Base-by-base conservation (phyloP, 2,329 filamentous ascomycete species). In the Simplicillium sp. region DNA sequence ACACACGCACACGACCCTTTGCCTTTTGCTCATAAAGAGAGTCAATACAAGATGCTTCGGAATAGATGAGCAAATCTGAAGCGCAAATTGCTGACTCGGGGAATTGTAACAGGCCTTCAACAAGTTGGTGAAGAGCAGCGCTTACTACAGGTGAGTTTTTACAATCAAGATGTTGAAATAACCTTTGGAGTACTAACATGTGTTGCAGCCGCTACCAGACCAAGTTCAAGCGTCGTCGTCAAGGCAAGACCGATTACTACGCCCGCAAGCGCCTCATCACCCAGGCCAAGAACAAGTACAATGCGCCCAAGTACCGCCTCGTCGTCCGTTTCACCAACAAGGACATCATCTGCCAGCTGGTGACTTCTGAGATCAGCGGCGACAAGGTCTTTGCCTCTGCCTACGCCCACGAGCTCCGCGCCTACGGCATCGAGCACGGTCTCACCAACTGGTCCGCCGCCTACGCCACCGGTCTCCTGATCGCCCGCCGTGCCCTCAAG, bases 221-320 rank as follows among this genome's bases (percentile, higher is more conserved):
- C 67, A 98, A 98, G 84, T 98, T 96, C 86, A 92, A 88, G 80
- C 89, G 92, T 68, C 84, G 92, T 72, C 82, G 87, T 57, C 66
- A 84, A 63, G 92, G 92, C 67, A 98, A 98, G 86, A 98, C 92
- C 76, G 92, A 98, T 70, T 98, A 98, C 87, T 97, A 96, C 71
- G 92, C 92, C 67, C 90, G 92, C 70, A 97, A 97, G 87, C 85
- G 92, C 65, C 80, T 98, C 71, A 92, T 97, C 79, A 89, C 87
- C 77, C 92, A 98, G 81, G 92, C 92, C 75, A 98, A 97, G 87
- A 98, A 98, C 87, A 98, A 98, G 85, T 98, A 97, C 85, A 94
- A 94, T 75, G 85, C 92, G 51, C 92, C 92, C 73, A 98, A 98
- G 82, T 97, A 98, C 84, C 87, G 92, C 65, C 84, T 98, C 64